Conservation (phyloP, 495 filamentous ascomycete genomes). For the Tuber calosporum region DNA sequence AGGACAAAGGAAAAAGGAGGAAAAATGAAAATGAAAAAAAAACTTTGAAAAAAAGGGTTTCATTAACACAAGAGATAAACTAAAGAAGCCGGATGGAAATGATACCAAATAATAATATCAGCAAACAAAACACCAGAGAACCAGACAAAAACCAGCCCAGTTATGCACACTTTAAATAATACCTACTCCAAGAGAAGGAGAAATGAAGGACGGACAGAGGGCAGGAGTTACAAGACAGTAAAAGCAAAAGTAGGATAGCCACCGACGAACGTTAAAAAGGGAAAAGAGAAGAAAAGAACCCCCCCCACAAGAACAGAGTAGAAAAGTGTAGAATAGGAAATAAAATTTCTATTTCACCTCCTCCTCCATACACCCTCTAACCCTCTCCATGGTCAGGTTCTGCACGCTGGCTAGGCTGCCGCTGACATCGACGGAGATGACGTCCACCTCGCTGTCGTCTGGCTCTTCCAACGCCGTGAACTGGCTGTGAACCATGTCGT, state of each 20-base stretch:
- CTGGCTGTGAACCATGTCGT: slow-evolving; percentile 93
- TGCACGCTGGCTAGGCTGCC: slow-evolving; percentile 59
- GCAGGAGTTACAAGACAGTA: background rate
- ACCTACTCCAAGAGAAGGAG: background rate
- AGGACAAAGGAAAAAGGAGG: background rate
- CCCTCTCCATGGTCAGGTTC: slow-evolving; percentile 55
- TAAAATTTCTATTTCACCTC: slow-evolving; percentile 19
- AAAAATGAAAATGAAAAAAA: too few relatives aligned
- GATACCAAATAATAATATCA: background rate
- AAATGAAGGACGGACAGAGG: background rate
- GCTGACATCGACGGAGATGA: slow-evolving; percentile 73
- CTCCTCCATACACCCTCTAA: slow-evolving; percentile 42
- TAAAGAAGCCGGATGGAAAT: background rate
- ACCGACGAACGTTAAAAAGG: slow-evolving; percentile 13
- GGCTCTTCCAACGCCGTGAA: slow-evolving; percentile 79
- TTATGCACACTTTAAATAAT: background rate
- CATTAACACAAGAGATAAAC: background rate
- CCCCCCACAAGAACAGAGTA: slow-evolving; percentile 3
- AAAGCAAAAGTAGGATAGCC: background rate
- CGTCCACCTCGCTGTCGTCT: slow-evolving; percentile 67
- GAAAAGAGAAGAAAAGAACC: slow-evolving; percentile 19
- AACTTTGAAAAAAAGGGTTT: too few relatives aligned
- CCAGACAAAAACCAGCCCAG: background rate
- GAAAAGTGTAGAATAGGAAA: slow-evolving; percentile 9
- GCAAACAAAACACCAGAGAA: background rate